Base-by-base conservation (phyloP, 768 basidiomycete genomes). In the Lactarius tabidus region DNA sequence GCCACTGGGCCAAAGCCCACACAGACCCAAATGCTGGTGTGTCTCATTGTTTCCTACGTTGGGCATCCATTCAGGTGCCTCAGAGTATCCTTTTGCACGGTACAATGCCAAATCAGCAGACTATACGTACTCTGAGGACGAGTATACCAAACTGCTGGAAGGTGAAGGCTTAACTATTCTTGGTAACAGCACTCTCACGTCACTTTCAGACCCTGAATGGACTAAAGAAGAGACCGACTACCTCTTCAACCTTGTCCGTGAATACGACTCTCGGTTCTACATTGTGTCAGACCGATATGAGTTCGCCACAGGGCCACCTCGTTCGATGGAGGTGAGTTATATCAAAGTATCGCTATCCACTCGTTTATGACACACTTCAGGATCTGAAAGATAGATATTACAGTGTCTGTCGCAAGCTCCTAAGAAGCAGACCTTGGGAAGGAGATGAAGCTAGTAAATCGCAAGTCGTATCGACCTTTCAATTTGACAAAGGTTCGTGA, bases 331-430 rank as follows among this genome's bases (percentile, higher is more conserved):
- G 81, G 94, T 91, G 65, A 62, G 79, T 72, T 17, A 29, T 39
- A 14, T 41, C 26, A 23, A 8, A 35, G 41, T 12, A 38, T 43
- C 17, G 38, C 4, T 63, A 53, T 69, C 33, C 28, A 56, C 28
- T 20, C 55, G 52, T 53, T 35, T 38, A 41, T 29, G 10, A 59
- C 7, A 53, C 67, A 8, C 56, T 51, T 26, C 70, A 95, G 93
- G 95, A 97, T 67, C 76, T 98, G 69, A 98, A 98, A 78, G 92
- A 94, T 70, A 82, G 97, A 33, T 98, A 98, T 72, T 98, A 90
- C 74, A 87, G 89, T 57, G 88, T 95, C 20, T 95, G 94, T 73
- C 84, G 97, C 33, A 91, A 90, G 67, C 82, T 98, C 38, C 81
- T 98, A 38, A 84, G 93, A 52, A 91, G 85, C 71, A 80, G 91